Evolutionary conservation across 2,329 filamentous ascomycete species (phyloP), one percentile per base, ranked within the genome.

Genomic region (Penicillium sp.): DNA sequence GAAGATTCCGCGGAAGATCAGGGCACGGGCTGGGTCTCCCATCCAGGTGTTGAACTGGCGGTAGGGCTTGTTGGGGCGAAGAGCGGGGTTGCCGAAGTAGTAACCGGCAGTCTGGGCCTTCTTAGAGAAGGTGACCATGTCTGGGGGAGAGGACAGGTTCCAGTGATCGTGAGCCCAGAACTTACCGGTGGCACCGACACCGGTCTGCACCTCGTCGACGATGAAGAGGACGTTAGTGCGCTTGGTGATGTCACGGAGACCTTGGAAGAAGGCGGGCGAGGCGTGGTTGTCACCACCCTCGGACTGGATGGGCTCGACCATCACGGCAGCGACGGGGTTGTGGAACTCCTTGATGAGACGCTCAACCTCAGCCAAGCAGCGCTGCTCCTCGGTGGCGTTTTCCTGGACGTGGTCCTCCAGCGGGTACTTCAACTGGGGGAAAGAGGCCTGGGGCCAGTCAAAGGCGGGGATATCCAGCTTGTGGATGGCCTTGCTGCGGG

Each of bases 131-230:
- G 89, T 95, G 39, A 95, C 89, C 77, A 95, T 93, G 75, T 95
- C 89, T 0, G 89, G 89, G 8, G 89, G 87, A 32, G 82, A 74
- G 43, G 77, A 65, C 38, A 95, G 79, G 69, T 86, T 79, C 89
- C 89, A 95, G 82, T 95, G 90, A 63, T 95, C 88, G 75, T 95
- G 90, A 8, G 90, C 89, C 89, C 89, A 95, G 82, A 95, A 95
- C 70, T 87, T 89, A 61, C 89, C 89, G 0, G 89, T 95, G 34
- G 90, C 88, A 61, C 90, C 90, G 24, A 95, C 84, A 67, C 89
- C 90, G 6, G 89, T 95, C 74, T 95, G 89, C 10, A 95, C 89
- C 73, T 95, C 89, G 68, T 95, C 89, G 56, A 94, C 89, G 65
- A 95, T 95, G 69, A 95, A 76, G 51, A 94, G 81, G 28, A 95